Evolutionary conservation across 768 basidiomycete genomes (phyloP), one percentile per base, ranked within the genome.

Genomic region (Leccinellum albellum): DNA sequence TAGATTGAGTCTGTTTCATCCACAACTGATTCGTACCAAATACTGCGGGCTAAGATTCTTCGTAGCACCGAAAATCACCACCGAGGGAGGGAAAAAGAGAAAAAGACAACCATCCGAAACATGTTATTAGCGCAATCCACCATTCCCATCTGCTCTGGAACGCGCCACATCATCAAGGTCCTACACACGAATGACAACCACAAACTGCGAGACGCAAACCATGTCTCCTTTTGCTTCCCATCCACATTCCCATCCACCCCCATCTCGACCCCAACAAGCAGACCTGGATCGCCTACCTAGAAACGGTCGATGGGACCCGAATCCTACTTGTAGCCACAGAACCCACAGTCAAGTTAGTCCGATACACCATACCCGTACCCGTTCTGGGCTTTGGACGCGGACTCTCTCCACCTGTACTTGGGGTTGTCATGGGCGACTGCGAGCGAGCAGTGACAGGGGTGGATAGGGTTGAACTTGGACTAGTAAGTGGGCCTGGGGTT

Each of bases 341-440:
- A 15, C 45, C 51, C 21, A 56, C 57, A 32, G 56, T 56, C 50
- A 70, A 31, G 31, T 66, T 70, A 35, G 74, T 81, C 46, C 81
- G 76, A 64, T 88, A 88, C 35, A 75, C 71, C 86, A 88, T 88
- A n/a, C 86, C 86, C 12, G 86, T 85, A 6, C 86, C 86, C 10
- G 81, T 87, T 28, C 86, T 70, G 10, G 86, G 85, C 59, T 73
- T 79, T 20, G 82, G 83, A 15, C 75, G 71, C 4, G 65, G 61
- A 50, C 63, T 28, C 32, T 66, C 70, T 20, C 50, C 59, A 40
- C 33, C 29, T 9, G 54, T 28, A 21, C 53, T 61, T 9, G 66
- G 24, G 55, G 63, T 66, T 1, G 62, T 29, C 3, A 64, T 32
- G 23, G 65, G 61, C 5, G 67, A 68, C 54, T 66, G 64, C 48